phyloP scores from a whole-genome alignment of 2,329 filamentous ascomycete species.

The Penicillium sp. region DNA sequence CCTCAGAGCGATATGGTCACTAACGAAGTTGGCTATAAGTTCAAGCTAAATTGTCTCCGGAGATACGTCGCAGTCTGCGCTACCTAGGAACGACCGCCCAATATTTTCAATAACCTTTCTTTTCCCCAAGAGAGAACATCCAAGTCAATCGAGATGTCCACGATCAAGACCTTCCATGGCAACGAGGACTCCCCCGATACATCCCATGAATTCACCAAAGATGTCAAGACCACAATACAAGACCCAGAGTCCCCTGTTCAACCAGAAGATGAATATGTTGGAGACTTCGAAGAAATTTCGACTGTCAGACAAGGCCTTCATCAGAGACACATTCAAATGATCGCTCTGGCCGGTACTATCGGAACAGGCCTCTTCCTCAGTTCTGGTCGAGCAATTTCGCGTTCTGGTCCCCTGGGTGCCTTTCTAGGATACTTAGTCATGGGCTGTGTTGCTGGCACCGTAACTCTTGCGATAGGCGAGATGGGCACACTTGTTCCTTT shows the following conservation, averaged over 20 bases:
- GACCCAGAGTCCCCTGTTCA: background rate
- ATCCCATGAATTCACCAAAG: background rate
- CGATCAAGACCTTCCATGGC: background rate
- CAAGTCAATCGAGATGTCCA: background rate
- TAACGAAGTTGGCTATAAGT: background rate
- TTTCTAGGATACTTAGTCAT: constrained; percentile 14
- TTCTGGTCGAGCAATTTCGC: constrained; percentile 12
- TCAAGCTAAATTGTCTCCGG: background rate
- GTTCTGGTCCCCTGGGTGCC: constrained; percentile 11
- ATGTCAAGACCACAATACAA: background rate
- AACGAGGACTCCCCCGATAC: background rate
- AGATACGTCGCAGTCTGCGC: background rate
- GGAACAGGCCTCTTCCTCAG: constrained; percentile 15
- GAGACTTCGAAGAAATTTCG: background rate
- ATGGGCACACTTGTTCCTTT: constrained; percentile 9
- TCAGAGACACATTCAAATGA: background rate
- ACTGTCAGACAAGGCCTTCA: background rate
- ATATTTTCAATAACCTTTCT: background rate
- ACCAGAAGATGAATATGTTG: background rate
- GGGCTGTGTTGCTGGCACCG: constrained; percentile 10
- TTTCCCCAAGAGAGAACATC: background rate
- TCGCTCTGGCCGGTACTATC: background rate
- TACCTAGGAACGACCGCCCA: background rate
- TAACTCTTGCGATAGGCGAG: constrained; percentile 9
- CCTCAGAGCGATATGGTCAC: background rate